phyloP scores from a whole-genome alignment of 1,139 yeast genomes.

The Yamadazyma mexicana region DNA sequence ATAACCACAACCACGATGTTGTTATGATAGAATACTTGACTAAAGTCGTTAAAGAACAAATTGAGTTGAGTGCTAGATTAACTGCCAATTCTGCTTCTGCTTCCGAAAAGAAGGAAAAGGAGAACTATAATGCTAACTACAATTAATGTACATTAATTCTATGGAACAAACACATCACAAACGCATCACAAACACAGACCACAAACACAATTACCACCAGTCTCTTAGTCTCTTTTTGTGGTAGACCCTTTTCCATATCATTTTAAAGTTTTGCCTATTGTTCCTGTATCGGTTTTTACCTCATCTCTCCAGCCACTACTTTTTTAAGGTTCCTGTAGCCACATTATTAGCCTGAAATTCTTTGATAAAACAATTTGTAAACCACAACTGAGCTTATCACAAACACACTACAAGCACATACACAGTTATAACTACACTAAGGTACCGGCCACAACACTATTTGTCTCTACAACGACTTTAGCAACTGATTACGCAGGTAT shows the following conservation, averaged over 20 bases:
- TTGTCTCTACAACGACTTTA: background rate
- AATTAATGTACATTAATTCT: slow-evolving; percentile 5
- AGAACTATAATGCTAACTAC: slow-evolving; percentile 5
- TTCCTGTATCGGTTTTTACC: background rate
- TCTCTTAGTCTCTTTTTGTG: no score
- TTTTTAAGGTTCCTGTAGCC: background rate
- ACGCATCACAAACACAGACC: no score
- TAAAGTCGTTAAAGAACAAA: slow-evolving; percentile 81
- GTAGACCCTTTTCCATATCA: no score
- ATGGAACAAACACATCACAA: no score
- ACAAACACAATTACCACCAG: no score
- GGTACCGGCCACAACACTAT: no score
- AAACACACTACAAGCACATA: background rate
- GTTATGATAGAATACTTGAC: slow-evolving; percentile 83
- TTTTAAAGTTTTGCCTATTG: background rate
- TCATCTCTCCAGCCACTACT: slow-evolving; percentile 3
- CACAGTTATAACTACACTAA: background rate
- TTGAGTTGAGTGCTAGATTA: slow-evolving; percentile 75
- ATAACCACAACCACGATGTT: slow-evolving; percentile 77
- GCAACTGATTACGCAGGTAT: slow-evolving; percentile 5
- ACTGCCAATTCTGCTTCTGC: slow-evolving; percentile 41
- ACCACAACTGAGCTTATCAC: background rate
- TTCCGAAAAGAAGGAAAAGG: slow-evolving; percentile 24
- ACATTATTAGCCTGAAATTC: background rate
- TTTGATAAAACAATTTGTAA: no score